phyloP scores from a whole-genome alignment of 176 grass and related monocot genomes.

The Paspalum notatum region DNA sequence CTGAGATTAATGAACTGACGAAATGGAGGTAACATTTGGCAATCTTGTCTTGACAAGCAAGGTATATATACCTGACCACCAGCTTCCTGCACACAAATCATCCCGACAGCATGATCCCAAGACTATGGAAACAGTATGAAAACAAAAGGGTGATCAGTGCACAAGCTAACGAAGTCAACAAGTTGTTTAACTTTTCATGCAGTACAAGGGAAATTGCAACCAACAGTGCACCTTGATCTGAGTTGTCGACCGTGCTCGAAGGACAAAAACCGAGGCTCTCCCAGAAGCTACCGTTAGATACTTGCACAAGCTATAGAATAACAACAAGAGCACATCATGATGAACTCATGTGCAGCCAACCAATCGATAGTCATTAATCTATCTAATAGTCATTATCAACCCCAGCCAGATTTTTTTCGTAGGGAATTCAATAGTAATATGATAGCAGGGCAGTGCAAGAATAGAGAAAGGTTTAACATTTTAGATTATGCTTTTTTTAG shows the following conservation, averaged over 20 bases:
- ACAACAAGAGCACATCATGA: slow-evolving; percentile 25
- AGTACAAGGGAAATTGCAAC: slow-evolving; percentile 33
- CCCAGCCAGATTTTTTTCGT: slow-evolving; percentile 10
- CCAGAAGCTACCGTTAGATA: slow-evolving; percentile 89
- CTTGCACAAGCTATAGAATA: slow-evolving; percentile 83
- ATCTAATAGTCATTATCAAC: slow-evolving; percentile 20
- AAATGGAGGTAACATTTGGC: slow-evolving; percentile 20
- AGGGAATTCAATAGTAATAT: slow-evolving; percentile 26
- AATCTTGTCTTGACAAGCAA: not conserved
- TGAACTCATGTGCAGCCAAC: slow-evolving; percentile 3
- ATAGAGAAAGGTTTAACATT: slow-evolving; percentile 9
- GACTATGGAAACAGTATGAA: slow-evolving; percentile 45
- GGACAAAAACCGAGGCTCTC: slow-evolving; percentile 81
- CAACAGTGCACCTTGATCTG: slow-evolving; percentile 79
- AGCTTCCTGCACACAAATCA: slow-evolving; percentile 88
- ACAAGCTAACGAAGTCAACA: slow-evolving; percentile 11
- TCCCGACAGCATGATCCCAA: slow-evolving; percentile 93
- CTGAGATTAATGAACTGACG: not conserved
- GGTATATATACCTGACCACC: slow-evolving; percentile 65
- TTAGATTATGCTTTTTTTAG: slow-evolving; percentile 8
- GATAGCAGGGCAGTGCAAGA: slow-evolving; percentile 7
- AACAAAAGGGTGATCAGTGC: slow-evolving; percentile 30
- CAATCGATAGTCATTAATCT: slow-evolving; percentile 6
- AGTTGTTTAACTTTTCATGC: slow-evolving; percentile 25
- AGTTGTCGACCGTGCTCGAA: slow-evolving; percentile 58